Evolutionary conservation across 106 monocot species (phyloP), one percentile per base, ranked within the genome.

Genomic region (Dendrobium chrysotoxum): DNA sequence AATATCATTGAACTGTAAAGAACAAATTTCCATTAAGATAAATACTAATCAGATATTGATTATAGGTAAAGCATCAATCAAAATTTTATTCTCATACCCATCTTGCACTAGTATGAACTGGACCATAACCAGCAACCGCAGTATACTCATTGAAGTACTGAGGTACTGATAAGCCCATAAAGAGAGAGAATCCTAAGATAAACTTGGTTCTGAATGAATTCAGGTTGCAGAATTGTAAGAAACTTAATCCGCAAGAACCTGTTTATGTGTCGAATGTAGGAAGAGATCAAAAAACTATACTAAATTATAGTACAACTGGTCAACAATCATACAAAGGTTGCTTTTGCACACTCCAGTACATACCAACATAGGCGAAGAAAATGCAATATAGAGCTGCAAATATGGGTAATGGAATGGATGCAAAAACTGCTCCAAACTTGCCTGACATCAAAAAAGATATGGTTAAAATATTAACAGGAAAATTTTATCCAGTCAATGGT

Each of bases 61-160:
- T 15, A 65, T 10, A 67, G 26, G 26, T 7, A 6, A 67, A 67
- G 25, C 2, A 3, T 23, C 23, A 28, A 26, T 1, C 5, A n/a
- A 67, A 25, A 82, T 44, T 0, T 44, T 44, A 6, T 44, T 77
- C 47, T 13, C 85, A 10, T 86, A 88, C 88, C 88, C 88, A 86
- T 89, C 82, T 79, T 25, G 85, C 77, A 31, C 75, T 35, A 47
- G 90, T 90, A 77, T 87, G 90, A 31, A 85, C 81, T 11, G 90
- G 85, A 47, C 83, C 87, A 78, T 85, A 90, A 31, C 89, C 84
- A 44, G 87, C 89, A 42, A 87, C 89, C 0, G 89, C 72, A 16
- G 87, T 87, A 79, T 90, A 90, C 81, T 90, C 89, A n/a, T 90
- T 90, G 78, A 90, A 90, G 85, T 90, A 90, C 28, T 87, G 89